Evolutionary conservation across 2,329 filamentous ascomycete species (phyloP).

Genomic region (Xylaria sp.): DNA sequence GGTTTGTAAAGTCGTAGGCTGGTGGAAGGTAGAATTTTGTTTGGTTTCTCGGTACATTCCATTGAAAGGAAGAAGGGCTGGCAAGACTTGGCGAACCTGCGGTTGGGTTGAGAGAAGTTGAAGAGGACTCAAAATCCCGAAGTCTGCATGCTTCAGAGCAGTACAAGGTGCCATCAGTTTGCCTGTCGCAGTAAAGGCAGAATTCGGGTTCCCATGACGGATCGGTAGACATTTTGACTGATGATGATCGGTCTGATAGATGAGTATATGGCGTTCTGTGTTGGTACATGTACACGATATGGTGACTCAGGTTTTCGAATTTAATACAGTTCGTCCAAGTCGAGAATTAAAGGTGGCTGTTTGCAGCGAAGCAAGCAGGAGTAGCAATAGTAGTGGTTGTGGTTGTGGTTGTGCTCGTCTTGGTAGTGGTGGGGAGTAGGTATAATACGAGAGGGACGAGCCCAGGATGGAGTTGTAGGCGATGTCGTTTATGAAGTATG

Average conservation of each 20-base stretch:
- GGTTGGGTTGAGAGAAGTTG: slow-evolving; percentile 64
- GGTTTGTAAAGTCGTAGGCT: slow-evolving; percentile 77
- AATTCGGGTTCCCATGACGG: slow-evolving; percentile 84
- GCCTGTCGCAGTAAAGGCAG: slow-evolving; percentile 93
- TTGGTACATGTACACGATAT: slow-evolving; percentile 36
- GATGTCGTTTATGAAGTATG: slow-evolving; percentile 21
- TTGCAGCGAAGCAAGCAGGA: slow-evolving; percentile 7
- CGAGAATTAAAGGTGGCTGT: slow-evolving; percentile 11
- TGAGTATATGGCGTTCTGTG: slow-evolving; percentile 36
- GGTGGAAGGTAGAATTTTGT: slow-evolving; percentile 75
- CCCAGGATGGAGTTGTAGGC: slow-evolving; percentile 20
- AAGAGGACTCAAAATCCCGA: slow-evolving; percentile 81
- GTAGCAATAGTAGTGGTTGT: neutral
- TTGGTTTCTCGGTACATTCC: slow-evolving; percentile 54
- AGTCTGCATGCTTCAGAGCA: slow-evolving; percentile 93
- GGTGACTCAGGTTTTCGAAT: slow-evolving; percentile 13
- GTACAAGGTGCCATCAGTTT: slow-evolving; percentile 83
- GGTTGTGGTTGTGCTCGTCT: slow-evolving; percentile 6
- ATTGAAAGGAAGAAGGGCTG: slow-evolving; percentile 61
- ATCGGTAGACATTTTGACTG: slow-evolving; percentile 63
- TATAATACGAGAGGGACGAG: slow-evolving; percentile 34
- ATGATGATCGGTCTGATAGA: slow-evolving; percentile 23
- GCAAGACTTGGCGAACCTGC: slow-evolving; percentile 66
- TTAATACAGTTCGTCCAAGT: slow-evolving; percentile 5
- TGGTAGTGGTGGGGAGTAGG: slow-evolving; percentile 29